These are phyloP conservation scores for Diaporthe sp. DNA, from an alignment of 2,329 filamentous ascomycete genomes.

Conservation along the genomic window DNA sequence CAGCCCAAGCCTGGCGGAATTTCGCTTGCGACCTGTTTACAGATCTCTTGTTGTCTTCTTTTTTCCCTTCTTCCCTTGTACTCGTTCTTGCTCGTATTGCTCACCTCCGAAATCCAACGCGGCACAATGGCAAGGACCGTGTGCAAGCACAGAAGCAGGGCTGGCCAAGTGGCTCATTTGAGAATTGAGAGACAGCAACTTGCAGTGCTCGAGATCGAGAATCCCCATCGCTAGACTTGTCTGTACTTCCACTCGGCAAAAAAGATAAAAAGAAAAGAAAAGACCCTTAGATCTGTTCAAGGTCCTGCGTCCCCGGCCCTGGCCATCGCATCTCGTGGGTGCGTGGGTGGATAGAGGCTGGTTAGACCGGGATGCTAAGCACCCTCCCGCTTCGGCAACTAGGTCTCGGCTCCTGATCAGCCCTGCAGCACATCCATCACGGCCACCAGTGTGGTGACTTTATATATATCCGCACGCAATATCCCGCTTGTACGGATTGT, in stretches of 20 bases:
- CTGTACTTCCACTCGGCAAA: not conserved
- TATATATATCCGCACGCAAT: not conserved
- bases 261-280: not conserved
- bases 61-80: not conserved
- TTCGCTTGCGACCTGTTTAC: not conserved
- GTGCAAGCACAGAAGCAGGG: not conserved
- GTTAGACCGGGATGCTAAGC: not conserved
- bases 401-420: conserved; percentile 5
- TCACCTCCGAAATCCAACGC: not conserved
- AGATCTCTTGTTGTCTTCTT: not conserved
- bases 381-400: conserved; percentile 26
- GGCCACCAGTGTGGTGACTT: not conserved
- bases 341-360: not conserved
- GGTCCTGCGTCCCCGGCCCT: not conserved
- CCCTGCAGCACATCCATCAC: conserved; percentile 2
- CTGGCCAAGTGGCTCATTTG: conserved; percentile 6
- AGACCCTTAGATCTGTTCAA: not conserved
- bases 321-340: not conserved
- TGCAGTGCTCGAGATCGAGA: not conserved
- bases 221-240: not conserved
- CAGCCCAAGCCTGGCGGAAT: not conserved
- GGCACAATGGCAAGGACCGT: not conserved
- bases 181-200: not conserved
- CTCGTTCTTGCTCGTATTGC: not conserved
- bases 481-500: not conserved